Evolutionary conservation across 2,329 filamentous ascomycete genomes (phyloP).

Genomic region (Aureobasidium musti): DNA sequence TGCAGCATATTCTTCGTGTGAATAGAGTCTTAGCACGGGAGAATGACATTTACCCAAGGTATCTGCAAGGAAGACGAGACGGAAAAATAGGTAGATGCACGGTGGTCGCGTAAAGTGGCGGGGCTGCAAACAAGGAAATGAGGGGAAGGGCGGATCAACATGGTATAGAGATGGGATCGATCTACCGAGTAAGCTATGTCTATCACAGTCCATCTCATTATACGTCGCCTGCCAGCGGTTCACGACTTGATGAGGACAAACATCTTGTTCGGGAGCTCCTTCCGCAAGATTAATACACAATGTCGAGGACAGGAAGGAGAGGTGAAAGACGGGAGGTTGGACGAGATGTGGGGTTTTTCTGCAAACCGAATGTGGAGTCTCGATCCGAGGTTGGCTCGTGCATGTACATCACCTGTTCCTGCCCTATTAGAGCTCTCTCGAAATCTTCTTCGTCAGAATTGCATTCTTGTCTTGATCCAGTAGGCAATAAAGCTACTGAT

Average conservation of each 20-base stretch:
- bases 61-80: constrained; percentile 3
- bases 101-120: constrained; percentile 18
- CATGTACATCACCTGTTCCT: constrained; percentile 6
- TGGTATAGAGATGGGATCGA: constrained; percentile 9
- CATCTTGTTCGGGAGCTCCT: neutral
- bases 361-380: constrained; percentile 18
- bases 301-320: neutral
- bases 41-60: constrained; percentile 22
- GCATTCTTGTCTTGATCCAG: neutral
- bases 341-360: constrained; percentile 9
- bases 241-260: neutral
- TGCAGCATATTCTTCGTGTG: neutral
- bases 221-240: neutral
- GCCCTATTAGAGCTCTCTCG: neutral
- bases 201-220: too few species aligned
- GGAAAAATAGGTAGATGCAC: constrained; percentile 27
- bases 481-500: neutral
- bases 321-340: neutral
- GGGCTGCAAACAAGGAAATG: constrained; percentile 13
- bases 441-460: neutral
- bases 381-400: constrained; percentile 8
- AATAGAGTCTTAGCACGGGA: constrained; percentile 16
- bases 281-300: neutral
- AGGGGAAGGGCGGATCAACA: constrained; percentile 19
- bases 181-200: constrained; percentile 1